phyloP scores from a whole-genome alignment of 1,139 yeast genomes.

The Lodderomyces parapsilosis region DNA sequence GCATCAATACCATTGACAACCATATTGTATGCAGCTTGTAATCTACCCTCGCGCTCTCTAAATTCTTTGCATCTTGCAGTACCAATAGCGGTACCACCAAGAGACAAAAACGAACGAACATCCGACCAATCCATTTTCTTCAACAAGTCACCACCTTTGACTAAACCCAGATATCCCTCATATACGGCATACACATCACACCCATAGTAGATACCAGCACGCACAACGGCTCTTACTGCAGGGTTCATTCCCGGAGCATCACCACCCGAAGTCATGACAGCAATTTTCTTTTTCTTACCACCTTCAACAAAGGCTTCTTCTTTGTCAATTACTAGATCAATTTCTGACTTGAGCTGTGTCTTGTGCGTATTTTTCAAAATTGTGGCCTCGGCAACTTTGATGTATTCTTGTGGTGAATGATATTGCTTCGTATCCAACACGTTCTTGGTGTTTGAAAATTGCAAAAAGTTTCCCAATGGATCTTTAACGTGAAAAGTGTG shows the following conservation, averaged over 20 bases:
- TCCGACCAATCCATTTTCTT: constrained; percentile 86
- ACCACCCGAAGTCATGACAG: constrained; percentile 98
- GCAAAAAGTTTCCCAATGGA: constrained; percentile 56
- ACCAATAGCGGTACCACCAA: constrained; percentile 95
- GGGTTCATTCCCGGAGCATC: constrained; percentile 99
- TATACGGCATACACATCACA: constrained; percentile 92
- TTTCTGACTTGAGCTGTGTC: not conserved
- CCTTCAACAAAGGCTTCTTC: constrained; percentile 16
- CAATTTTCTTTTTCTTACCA: constrained; percentile 56
- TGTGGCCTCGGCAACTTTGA: constrained; percentile 12
- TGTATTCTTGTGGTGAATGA: constrained; percentile 29
- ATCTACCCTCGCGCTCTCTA: constrained; percentile 80
- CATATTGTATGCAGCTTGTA: constrained; percentile 79
- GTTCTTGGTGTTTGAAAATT: constrained; percentile 38
- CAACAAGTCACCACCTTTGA: constrained; percentile 76
- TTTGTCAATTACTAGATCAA: constrained; percentile 4
- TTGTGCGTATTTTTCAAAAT: constrained; percentile 9
- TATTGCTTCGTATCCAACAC: constrained; percentile 30
- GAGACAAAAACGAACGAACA: constrained; percentile 86
- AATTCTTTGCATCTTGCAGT: constrained; percentile 91
- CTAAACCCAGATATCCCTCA: constrained; percentile 95
- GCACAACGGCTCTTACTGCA: constrained; percentile 88
- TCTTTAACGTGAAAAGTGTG: constrained; percentile 37
- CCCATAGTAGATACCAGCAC: constrained; percentile 84
- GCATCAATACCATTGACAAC: constrained; percentile 91